Evolutionary conservation across 768 basidiomycete genomes (phyloP).

Genomic region (Trametes coccinea): DNA sequence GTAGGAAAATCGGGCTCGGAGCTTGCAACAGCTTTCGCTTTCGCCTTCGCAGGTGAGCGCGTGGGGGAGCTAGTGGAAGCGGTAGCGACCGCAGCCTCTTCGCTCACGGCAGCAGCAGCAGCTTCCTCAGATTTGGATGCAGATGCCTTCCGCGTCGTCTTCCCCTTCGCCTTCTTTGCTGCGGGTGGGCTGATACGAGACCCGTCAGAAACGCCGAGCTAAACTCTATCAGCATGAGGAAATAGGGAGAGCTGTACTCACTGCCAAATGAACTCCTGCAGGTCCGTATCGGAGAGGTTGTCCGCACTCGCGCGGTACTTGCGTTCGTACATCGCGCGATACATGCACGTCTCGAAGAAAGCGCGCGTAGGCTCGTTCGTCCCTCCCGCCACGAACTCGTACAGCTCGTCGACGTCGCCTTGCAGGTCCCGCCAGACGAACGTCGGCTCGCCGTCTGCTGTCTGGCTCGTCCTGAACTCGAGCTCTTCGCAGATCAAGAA

Average conservation of each 20-base stretch:
- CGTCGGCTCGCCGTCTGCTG: conserved; percentile 67
- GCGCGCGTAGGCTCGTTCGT: conserved; percentile 77
- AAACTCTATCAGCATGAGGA: neutral
- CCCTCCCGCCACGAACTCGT: conserved; percentile 82
- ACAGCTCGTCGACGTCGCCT: conserved; percentile 90
- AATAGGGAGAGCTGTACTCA: conserved; percentile 41
- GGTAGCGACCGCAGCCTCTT: conserved; percentile 21
- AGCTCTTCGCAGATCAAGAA: conserved; percentile 92
- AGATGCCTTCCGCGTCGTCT: conserved; percentile 20
- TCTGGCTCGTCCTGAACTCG: conserved; percentile 75
- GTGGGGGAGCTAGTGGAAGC: conserved; percentile 5
- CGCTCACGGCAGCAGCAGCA: conserved; percentile 19
- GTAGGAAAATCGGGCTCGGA: conserved; percentile 22
- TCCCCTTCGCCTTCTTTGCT: conserved; percentile 28
- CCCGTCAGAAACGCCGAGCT: conserved; percentile 1
- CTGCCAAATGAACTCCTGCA: conserved; percentile 83
- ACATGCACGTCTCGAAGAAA: conserved; percentile 93
- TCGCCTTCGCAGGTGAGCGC: conserved; percentile 6
- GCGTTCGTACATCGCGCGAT: conserved; percentile 95
- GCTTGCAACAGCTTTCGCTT: conserved; percentile 19
- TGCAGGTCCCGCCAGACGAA: conserved; percentile 92
- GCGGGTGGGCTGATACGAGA: conserved; percentile 16
- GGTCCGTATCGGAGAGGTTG: conserved; percentile 59
- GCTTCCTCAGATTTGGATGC: conserved; percentile 14
- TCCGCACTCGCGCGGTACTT: conserved; percentile 79